Evolutionary conservation across 2,329 filamentous ascomycete genomes (phyloP), one percentile per base, ranked within the genome.

Genomic region (Cladophialophora exuberans): DNA sequence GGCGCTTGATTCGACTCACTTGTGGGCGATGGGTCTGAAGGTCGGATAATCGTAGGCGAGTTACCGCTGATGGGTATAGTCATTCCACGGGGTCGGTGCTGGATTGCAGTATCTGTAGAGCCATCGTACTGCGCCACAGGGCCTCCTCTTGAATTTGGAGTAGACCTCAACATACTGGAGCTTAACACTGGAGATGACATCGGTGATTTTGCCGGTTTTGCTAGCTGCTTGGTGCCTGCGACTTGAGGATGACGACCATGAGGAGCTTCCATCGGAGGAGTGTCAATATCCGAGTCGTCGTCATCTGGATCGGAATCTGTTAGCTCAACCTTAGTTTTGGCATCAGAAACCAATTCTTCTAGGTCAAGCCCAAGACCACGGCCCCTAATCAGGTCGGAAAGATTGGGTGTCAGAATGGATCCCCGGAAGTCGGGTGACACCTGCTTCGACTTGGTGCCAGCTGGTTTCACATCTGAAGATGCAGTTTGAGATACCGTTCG

Each of bases 1-100:
- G 88, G 88, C 6, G 88, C 87, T 62, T 89, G 88, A 70, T 90
- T 90, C 69, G 86, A 88, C 46, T 86, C 79, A 39, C 85, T 73
- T 38, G 71, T 67, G 22, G 72, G 67, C 18, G 61, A 63, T 10
- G 64, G 65, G 15, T 67, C 67, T 10, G 58, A 52, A 6, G 58
- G 58, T 35, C 53, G 52, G 20, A 60, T 25, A 18, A 56, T 25
- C 7, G 48, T 47, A 6, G 44, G 28, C 17, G 51, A n/a, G 17
- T 33, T 18, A 9, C 51, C 30, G 4, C 22, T 56, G 18, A 54
- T 50, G 18, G 58, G 58, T 17, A 61, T 38, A 22, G 52, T 47
- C 39, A 61, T 61, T 41, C 45, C 48, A 30, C 52, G 44, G 4
- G 52, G 58, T 10, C 58, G 58, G 23, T 57, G 48, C 9, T 45